These are phyloP conservation scores for Paecilomyces sp. DNA, from an alignment of 2,329 filamentous ascomycete genomes.

Conservation along the genomic window DNA sequence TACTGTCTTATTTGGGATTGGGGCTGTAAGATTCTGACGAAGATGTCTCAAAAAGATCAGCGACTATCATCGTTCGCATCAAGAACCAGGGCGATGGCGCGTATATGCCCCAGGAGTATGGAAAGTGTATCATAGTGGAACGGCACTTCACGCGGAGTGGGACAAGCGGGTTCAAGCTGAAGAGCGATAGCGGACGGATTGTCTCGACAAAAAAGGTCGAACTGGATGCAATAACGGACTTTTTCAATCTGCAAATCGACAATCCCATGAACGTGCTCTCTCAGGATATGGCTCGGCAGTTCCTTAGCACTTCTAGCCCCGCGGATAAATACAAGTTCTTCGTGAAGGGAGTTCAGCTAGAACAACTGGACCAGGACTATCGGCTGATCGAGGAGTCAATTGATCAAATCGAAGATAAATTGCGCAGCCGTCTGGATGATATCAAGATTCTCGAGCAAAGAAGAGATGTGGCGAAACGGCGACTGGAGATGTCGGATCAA, in stretches of 20 bases:
- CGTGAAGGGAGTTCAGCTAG: constrained; percentile 85
- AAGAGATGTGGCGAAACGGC: constrained; percentile 55
- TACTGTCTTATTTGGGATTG: background rate
- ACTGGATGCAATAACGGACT: constrained; percentile 88
- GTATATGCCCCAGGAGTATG: constrained; percentile 76
- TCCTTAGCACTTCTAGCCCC: constrained; percentile 76
- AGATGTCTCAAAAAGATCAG: constrained; percentile 27
- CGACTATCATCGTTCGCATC: constrained; percentile 71
- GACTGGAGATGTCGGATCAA: constrained; percentile 59
- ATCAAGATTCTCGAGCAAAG: constrained; percentile 54
- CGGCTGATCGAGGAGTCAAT: constrained; percentile 71
- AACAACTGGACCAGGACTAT: constrained; percentile 89
- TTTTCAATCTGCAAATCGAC: constrained; percentile 87
- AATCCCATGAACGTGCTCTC: constrained; percentile 95
- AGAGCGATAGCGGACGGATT: constrained; percentile 60
- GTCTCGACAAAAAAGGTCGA: constrained; percentile 80
- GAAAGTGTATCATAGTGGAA: constrained; percentile 81
- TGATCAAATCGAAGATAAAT: constrained; percentile 61
- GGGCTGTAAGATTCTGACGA: constrained; percentile 4
- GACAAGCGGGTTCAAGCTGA: constrained; percentile 78
- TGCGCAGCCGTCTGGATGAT: constrained; percentile 56
- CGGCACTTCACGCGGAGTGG: constrained; percentile 73
- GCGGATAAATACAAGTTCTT: constrained; percentile 94
- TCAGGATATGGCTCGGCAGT: constrained; percentile 90
- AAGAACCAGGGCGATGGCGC: constrained; percentile 85